phyloP scores from a whole-genome alignment of 2,329 filamentous ascomycete genomes.

The Mycogone perniciosa region DNA sequence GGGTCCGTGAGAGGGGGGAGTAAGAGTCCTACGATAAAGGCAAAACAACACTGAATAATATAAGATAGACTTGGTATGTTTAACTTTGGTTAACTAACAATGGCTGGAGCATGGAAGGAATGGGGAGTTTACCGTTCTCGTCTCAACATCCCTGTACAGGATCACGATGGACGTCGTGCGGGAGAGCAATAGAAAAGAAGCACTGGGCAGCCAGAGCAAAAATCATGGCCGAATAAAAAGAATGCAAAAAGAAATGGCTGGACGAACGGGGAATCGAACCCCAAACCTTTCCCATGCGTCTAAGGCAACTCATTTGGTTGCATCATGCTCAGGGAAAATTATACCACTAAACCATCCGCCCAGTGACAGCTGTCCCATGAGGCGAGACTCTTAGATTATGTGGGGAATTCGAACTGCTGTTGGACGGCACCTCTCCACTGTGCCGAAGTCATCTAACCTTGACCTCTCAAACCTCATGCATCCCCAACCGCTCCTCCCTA shows the following conservation, averaged over 20 bases:
- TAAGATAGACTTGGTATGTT: too few species aligned
- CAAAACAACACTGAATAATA: not conserved
- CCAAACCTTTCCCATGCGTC: conserved; percentile 13
- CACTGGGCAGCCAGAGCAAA: too few species aligned
- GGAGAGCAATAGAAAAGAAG: too few species aligned
- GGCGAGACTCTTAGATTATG: not conserved
- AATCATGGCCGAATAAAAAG: not conserved
- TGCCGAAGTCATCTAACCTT: too few species aligned
- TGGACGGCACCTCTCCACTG: too few species aligned
- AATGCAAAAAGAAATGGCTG: conserved; percentile 1
- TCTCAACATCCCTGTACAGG: too few species aligned
- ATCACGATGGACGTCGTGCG: not conserved
- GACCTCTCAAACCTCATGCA: too few species aligned
- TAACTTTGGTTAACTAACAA: too few species aligned
- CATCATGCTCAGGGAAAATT: conserved; percentile 18
- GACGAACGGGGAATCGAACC: conserved; percentile 16
- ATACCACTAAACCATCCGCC: conserved; percentile 21
- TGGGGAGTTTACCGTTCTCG: too few species aligned
- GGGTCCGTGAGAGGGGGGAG: conserved; percentile 20
- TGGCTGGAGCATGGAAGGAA: too few species aligned
- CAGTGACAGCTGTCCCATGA: not conserved
- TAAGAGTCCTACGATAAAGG: conserved; percentile 21
- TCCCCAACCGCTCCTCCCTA: too few species aligned
- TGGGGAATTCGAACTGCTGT: not conserved
- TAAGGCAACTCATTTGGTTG: conserved; percentile 1